phyloP scores from a whole-genome alignment of 176 grass and related monocot species.

The Oryza coarctata region DNA sequence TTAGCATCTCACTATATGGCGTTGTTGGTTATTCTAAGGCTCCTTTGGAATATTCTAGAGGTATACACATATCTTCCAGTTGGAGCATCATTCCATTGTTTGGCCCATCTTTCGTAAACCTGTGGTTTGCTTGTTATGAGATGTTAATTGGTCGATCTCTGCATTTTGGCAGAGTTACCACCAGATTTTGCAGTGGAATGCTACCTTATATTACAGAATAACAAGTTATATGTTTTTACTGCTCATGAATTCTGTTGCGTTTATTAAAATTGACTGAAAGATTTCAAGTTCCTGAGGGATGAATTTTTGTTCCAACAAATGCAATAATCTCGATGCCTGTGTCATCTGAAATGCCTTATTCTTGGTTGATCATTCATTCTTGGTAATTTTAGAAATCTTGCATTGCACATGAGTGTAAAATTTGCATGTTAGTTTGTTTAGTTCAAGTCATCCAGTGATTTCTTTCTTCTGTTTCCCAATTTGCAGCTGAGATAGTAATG shows the following conservation, averaged over 20 bases:
- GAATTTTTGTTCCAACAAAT: not conserved
- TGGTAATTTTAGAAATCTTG: not conserved
- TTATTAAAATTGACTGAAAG: not conserved
- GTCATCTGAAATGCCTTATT: not conserved
- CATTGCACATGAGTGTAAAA: not conserved
- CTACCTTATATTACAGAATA: not conserved
- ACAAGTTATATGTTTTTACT: not conserved
- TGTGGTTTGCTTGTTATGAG: not conserved
- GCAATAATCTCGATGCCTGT: not conserved
- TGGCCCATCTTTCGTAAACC: not conserved
- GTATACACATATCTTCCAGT: not conserved
- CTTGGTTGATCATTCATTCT: not conserved
- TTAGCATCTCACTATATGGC: not conserved
- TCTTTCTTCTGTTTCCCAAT: not conserved
- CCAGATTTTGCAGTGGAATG: not conserved
- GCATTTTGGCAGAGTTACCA: not conserved
- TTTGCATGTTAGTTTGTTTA: not conserved
- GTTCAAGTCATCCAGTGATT: not conserved
- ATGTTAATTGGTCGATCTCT: not conserved
- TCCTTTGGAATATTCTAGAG: not conserved
- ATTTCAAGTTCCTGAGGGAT: not conserved
- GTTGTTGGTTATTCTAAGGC: not conserved
- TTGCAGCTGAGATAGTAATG: slow-evolving; percentile 66
- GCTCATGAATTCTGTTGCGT: not conserved
- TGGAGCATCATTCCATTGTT: not conserved